Base-by-base conservation (phyloP, 306 rosid genomes). In the Comarum palustre region DNA sequence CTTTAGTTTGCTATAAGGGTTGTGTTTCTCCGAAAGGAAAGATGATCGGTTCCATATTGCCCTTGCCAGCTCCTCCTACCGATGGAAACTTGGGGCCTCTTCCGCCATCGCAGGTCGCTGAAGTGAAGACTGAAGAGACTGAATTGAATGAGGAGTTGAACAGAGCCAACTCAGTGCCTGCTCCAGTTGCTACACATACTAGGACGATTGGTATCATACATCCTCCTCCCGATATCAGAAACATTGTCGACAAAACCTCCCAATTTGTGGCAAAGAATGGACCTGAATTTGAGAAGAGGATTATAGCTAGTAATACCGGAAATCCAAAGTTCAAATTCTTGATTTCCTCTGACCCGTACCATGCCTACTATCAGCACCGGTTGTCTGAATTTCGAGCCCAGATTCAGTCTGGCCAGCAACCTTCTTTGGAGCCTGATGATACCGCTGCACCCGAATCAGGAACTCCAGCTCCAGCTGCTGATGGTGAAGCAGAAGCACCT, bases 161-260 rank as follows among this genome's bases (percentile, higher is more conserved):
- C 61, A 82, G 73, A n/a, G 43, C 78, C 29, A 78, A 80, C 81
- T 73, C 71, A 0, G 84, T 61, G 50, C 75, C 90, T 3, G 74
- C 85, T 42, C 74, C 96, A 0, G 81, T 94, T 78, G 97, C 97
- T 0, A 86, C 90, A 9, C 98, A 94, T 66, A 89, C 98, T 22
- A 94, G 88, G 82, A 88, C 95, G 22, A 91, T 94, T 78, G 98
- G 98, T 62, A 94, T 94, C 32, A 94, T 94, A 45, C 95, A 94
- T 29, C 98, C 97, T 22, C 97, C 97, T 71, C 95, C 87, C 0
- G 97, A 94, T 32, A 91, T 94, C 43, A 79, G 97, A 79, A 88
- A 85, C 74, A 94, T 94, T 63, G 98, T 94, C 11, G 98, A 94
- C 75, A 94, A 94, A 75, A 94, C 98, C 0, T 22, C 97, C 22